phyloP scores from a whole-genome alignment of 2,329 filamentous ascomycete genomes.

The Cercospora citrullina region DNA sequence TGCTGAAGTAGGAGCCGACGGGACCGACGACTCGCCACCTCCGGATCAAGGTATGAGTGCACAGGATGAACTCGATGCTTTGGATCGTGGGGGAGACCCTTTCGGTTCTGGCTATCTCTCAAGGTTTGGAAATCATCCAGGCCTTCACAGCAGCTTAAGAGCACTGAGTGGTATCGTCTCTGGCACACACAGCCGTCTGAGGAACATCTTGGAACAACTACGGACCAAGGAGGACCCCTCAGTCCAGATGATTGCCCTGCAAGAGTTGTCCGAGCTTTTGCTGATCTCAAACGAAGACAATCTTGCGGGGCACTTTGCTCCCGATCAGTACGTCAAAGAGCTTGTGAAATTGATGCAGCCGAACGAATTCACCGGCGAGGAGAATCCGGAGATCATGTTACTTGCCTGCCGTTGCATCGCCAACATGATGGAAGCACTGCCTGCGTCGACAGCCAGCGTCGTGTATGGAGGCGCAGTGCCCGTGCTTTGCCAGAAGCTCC shows the following conservation, averaged over 20 bases:
- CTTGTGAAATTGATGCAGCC: conserved; percentile 89
- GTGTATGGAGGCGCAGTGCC: conserved; percentile 97
- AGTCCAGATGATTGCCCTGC: conserved; percentile 84
- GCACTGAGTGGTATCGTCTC: conserved; percentile 91
- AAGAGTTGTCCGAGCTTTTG: conserved; percentile 89
- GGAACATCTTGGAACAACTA: conserved; percentile 61
- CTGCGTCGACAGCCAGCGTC: conserved; percentile 88
- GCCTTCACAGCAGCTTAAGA: conserved; percentile 76
- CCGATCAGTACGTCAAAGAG: conserved; percentile 94
- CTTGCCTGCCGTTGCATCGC: conserved; percentile 92
- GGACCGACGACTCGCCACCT: conserved; percentile 62
- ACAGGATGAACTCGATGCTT: conserved; percentile 55
- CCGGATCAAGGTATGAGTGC: conserved; percentile 33
- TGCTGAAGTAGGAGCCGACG: conserved; percentile 38
- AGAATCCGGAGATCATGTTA: conserved; percentile 96
- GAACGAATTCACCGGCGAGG: conserved; percentile 74
- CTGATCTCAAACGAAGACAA: conserved; percentile 97
- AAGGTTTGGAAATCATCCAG: conserved; percentile 61
- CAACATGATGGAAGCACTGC: conserved; percentile 95
- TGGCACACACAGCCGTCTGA: conserved; percentile 74
- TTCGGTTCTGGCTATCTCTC: conserved; percentile 67
- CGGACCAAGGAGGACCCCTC: conserved; percentile 82
- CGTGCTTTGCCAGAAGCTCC: conserved; percentile 87
- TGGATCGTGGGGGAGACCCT: conserved; percentile 55
- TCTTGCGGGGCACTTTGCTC: conserved; percentile 88